Evolutionary conservation across 78 protist genomes (phyloP).

Genomic region (Dictyostelium firmibasis): DNA sequence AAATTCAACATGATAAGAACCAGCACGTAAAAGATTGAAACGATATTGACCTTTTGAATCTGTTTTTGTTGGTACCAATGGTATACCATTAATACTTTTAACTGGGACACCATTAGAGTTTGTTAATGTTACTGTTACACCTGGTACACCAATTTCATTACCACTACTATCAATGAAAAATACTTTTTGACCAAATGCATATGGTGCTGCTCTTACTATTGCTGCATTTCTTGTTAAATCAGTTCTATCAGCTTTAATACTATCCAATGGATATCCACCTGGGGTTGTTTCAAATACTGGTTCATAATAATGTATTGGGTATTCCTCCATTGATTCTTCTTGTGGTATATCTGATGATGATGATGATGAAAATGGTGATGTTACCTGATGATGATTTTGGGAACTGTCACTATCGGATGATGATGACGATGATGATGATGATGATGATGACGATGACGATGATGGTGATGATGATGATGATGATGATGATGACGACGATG

Average conservation of each 20-base stretch:
- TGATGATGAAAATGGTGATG: neutral
- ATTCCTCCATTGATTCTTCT: neutral
- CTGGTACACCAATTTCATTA: neutral
- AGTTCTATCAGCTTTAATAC: neutral
- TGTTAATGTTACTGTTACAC: neutral
- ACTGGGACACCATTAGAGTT: neutral
- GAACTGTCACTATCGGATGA: neutral
- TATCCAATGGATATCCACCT: neutral
- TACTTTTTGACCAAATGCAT: slow-evolving; percentile 36
- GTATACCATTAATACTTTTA: neutral
- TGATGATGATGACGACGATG: neutral
- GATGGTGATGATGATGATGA: neutral
- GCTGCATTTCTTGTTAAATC: slow-evolving; percentile 32
- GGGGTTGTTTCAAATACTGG: neutral
- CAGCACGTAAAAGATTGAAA: slow-evolving; percentile 20
- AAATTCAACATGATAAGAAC: slow-evolving; percentile 12
- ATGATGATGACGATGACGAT: neutral
- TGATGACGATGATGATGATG: neutral
- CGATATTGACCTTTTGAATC: neutral
- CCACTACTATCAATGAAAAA: neutral
- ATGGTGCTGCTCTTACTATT: neutral
- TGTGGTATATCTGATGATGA: neutral
- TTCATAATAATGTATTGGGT: neutral
- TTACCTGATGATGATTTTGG: neutral
- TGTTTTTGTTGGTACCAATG: neutral